phyloP scores from a whole-genome alignment of 2,329 filamentous ascomycete genomes.

The Neonectria coccinea region DNA sequence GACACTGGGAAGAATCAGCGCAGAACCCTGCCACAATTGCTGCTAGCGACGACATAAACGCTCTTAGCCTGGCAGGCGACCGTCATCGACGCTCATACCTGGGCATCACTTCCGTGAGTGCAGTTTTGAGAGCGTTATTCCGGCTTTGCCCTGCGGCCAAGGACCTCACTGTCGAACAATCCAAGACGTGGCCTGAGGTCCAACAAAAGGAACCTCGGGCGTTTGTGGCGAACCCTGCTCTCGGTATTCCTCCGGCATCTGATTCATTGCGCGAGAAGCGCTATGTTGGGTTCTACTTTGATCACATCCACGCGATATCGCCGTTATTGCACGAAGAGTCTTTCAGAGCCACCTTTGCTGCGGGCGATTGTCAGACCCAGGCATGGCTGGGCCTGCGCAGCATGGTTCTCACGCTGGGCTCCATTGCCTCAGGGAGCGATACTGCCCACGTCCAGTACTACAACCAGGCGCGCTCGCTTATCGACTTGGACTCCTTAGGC shows the following conservation, averaged over 20 bases:
- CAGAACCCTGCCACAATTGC: slow-evolving; percentile 39
- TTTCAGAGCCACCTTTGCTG: slow-evolving; percentile 68
- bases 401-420: slow-evolving; percentile 72
- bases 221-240: slow-evolving; percentile 47
- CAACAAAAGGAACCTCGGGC: slow-evolving; percentile 45
- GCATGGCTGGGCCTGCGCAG: slow-evolving; percentile 72
- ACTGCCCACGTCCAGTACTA: slow-evolving; percentile 69
- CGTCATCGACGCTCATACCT: slow-evolving; percentile 70
- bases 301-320: slow-evolving; percentile 69
- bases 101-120: slow-evolving; percentile 73
- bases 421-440: slow-evolving; percentile 68
- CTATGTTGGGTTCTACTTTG: slow-evolving; percentile 71
- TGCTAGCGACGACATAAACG: slow-evolving; percentile 50
- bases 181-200: slow-evolving; percentile 39
- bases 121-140: slow-evolving; percentile 69
- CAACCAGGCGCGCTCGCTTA: slow-evolving; percentile 62
- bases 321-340: slow-evolving; percentile 70
- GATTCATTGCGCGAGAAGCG: slow-evolving; percentile 47
- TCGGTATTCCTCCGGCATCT: slow-evolving; percentile 56
- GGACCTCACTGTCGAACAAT: slow-evolving; percentile 42
- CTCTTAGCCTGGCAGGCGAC: slow-evolving; percentile 60
- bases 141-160: slow-evolving; percentile 49
- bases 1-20: slow-evolving; percentile 47
- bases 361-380: slow-evolving; percentile 62
- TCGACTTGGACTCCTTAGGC: slow-evolving; percentile 68